These are phyloP conservation scores for Cordyceps cicadae DNA, from an alignment of 2,329 filamentous ascomycete genomes.

Conservation along the genomic window DNA sequence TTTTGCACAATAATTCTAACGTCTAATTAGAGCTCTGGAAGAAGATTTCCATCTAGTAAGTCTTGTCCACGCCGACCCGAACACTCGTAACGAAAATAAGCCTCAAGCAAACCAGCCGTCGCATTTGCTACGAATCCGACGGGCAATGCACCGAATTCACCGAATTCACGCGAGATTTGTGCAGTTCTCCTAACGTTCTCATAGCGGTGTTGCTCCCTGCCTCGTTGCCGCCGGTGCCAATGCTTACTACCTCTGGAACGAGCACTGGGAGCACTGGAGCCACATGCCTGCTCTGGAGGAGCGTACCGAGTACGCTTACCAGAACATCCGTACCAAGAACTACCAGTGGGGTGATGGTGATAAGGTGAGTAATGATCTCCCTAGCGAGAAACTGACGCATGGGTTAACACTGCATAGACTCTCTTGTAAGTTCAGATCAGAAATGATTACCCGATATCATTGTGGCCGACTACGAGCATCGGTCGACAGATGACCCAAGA, in stretches of 20 bases:
- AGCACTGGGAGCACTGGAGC: conserved; percentile 93
- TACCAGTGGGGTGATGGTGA: conserved; percentile 92
- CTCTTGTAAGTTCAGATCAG: conserved; percentile 48
- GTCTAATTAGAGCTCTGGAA: conserved; percentile 70
- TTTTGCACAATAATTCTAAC: conserved; percentile 24
- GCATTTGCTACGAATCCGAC: conserved; percentile 15
- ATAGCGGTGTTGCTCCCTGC: conserved; percentile 65
- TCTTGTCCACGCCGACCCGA: conserved; percentile 18
- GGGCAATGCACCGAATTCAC: not conserved
- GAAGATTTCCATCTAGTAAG: conserved; percentile 94
- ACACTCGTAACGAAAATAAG: not conserved
- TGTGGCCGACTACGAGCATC: not conserved
- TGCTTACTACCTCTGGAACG: conserved; percentile 83
- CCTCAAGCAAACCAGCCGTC: conserved; percentile 16
- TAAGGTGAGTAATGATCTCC: conserved; percentile 52
- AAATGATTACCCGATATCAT: not conserved
- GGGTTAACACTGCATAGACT: conserved; percentile 39
- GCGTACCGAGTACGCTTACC: conserved; percentile 87
- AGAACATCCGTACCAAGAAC: conserved; percentile 97
- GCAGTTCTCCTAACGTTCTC: conserved; percentile 17
- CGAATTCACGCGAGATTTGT: not conserved
- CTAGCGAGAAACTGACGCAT: not conserved
- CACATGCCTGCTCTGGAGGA: conserved; percentile 86
- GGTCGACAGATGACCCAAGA: not conserved
- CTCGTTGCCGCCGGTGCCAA: conserved; percentile 68